Base-by-base conservation (phyloP, 768 basidiomycete species). In the Collybiopsis luxurians region DNA sequence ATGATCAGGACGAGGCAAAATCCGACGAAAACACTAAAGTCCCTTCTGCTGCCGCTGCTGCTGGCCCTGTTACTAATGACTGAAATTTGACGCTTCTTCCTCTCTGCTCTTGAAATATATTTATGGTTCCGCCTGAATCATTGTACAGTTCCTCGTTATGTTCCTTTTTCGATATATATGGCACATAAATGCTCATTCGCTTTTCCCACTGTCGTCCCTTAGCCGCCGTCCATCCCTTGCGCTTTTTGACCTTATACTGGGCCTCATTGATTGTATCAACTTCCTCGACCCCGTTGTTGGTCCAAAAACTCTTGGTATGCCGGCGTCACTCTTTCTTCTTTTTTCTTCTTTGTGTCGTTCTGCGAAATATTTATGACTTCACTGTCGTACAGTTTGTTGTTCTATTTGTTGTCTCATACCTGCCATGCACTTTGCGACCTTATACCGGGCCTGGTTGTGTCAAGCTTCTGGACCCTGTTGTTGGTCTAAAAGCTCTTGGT, bases 401-500 rank as follows among this genome's bases (percentile, higher is more conserved):
- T 13, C 13, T 34, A 6, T 34, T 34, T 34, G 6, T 34, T 13
- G 5, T 6, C 6, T 13, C 13, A 34, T 44, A 5, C 5, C 9
- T n/a, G 17, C 42, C 30, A 12, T 11, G 43, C 2, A 40, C 43
- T 39, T 45, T 45, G 17, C 27, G 42, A 27, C 53, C 53, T 55
- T 55, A 45, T 26, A 58, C 42, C 9, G 43, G 52, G 57, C 57
- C 57, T 58, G 13, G 28, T 50, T 27, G 23, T 51, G 44, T 48
- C 23, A 36, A 42, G 11, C 34, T 2, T 43, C 44, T 28, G 48
- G 56, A 57, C 56, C 56, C 45, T 51, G 48, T 57, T 57, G 27
- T 57, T 57, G 56, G 56, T 57, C n/a, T 17, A 50, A 56, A 54
- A 54, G 27, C 53, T n/a, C 42, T 54, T 6, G 53, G 53, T 40